Conservation (phyloP, 352 stramenopile species). For the Phytopythium oedochilum region DNA sequence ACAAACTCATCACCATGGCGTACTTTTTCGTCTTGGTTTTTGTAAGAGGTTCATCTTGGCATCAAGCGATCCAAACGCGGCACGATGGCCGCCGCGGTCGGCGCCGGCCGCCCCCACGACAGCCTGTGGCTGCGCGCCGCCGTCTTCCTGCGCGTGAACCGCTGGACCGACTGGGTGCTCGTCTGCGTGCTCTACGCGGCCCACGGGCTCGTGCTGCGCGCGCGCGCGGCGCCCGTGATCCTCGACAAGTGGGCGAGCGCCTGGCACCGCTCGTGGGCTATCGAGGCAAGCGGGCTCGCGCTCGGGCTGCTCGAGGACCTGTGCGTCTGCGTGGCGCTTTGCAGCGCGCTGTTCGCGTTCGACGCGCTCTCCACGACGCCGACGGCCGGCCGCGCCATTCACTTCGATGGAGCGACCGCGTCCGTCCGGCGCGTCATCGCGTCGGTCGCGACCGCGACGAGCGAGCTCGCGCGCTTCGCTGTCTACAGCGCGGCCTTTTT, state of each 20-base stretch:
- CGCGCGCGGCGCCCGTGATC: conserved; percentile 18
- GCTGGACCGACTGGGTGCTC: conserved; percentile 43
- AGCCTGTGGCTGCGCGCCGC: conserved; percentile 20
- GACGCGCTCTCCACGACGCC: conserved; percentile 19
- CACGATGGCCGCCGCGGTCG: no score
- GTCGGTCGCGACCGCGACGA: not conserved
- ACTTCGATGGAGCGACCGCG: not conserved
- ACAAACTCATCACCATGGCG: not conserved
- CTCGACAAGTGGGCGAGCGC: conserved; percentile 51
- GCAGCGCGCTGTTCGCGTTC: conserved; percentile 28
- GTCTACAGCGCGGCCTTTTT: conserved; percentile 31
- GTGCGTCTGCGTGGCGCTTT: conserved; percentile 28
- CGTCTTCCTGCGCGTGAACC: conserved; percentile 36
- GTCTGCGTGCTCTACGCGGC: conserved; percentile 18
- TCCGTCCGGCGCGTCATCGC: not conserved
- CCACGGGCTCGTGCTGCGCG: conserved; percentile 28
- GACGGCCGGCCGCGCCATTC: conserved; percentile 3
- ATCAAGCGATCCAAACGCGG: no score
- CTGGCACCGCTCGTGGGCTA: conserved; percentile 32
- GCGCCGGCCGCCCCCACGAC: not conserved
- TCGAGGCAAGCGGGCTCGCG: conserved; percentile 24
- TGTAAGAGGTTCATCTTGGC: no score
- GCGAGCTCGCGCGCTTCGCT: conserved; percentile 25
- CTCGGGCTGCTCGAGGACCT: conserved; percentile 46
- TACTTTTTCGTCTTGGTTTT: no score